Evolutionary conservation across 78 protist species (phyloP).

Genomic region (Dictyostelium firmibasis): DNA sequence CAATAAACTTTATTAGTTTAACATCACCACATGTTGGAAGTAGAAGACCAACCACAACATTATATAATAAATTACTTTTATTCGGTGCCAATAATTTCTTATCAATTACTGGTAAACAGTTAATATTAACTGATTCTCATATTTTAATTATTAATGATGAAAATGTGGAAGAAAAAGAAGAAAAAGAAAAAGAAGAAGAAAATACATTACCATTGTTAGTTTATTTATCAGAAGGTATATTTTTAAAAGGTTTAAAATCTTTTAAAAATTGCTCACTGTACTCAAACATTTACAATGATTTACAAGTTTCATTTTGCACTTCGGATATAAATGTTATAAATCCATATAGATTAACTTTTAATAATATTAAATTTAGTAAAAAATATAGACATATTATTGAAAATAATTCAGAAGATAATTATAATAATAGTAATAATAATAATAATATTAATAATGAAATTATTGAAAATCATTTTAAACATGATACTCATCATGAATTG

Average conservation of each 20-base stretch:
- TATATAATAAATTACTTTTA: neutral
- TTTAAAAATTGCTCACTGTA: slow-evolving; percentile 7
- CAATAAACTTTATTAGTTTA: slow-evolving; percentile 11
- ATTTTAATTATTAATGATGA: neutral
- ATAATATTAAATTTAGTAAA: neutral
- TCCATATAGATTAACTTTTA: slow-evolving; percentile 21
- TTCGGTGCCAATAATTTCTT: neutral
- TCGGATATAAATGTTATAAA: slow-evolving; percentile 16
- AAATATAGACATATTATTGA: neutral
- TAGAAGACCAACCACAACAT: slow-evolving; percentile 30
- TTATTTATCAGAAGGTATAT: neutral
- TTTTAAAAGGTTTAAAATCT: neutral
- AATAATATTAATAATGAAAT: neutral
- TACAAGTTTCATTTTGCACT: slow-evolving; percentile 33
- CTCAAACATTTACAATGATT: slow-evolving; percentile 28
- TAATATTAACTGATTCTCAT: neutral
- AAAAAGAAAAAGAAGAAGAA: neutral
- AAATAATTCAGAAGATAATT: too few species aligned
- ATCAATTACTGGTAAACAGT: slow-evolving; percentile 27
- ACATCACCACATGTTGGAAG: slow-evolving; percentile 55
- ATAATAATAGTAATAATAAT: too few species aligned
- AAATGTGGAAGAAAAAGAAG: neutral
- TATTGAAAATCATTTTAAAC: neutral
- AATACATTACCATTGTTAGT: neutral
- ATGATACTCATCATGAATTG: neutral